These are phyloP conservation scores for Lodderomyces pseudojiufengensis DNA, from an alignment of 1,139 yeast species.

Conservation along the genomic window DNA sequence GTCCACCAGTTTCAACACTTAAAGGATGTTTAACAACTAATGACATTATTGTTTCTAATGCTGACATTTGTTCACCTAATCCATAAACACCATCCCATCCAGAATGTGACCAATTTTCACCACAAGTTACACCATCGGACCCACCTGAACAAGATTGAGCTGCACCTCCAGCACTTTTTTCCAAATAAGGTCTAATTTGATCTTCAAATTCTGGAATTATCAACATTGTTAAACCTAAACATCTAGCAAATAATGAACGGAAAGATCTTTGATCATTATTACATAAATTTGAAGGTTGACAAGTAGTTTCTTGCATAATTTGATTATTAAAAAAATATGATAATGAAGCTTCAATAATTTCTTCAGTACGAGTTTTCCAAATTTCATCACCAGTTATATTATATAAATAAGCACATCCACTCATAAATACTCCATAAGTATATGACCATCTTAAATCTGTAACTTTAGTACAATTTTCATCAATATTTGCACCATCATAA, in stretches of 20 bases:
- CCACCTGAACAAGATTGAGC: slow-evolving; percentile 75
- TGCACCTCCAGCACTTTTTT: slow-evolving; percentile 59
- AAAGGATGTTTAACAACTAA: slow-evolving; percentile 31
- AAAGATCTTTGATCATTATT: slow-evolving; percentile 76
- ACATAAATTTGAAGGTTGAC: slow-evolving; percentile 50
- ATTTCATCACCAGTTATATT: slow-evolving; percentile 53
- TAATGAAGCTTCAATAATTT: slow-evolving; percentile 48
- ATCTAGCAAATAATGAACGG: slow-evolving; percentile 68
- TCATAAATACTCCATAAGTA: slow-evolving; percentile 69
- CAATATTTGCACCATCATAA: slow-evolving; percentile 70
- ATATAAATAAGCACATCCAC: slow-evolving; percentile 72
- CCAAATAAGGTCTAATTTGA: slow-evolving; percentile 42
- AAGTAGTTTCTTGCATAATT: slow-evolving; percentile 65
- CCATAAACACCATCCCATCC: slow-evolving; percentile 69
- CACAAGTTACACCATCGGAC: slow-evolving; percentile 72
- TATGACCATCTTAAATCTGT: slow-evolving; percentile 67
- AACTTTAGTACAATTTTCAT: slow-evolving; percentile 52
- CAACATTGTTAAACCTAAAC: slow-evolving; percentile 56
- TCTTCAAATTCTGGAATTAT: slow-evolving; percentile 51
- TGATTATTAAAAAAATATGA: slow-evolving; percentile 42
- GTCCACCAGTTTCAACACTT: slow-evolving; percentile 44
- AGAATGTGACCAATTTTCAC: slow-evolving; percentile 55
- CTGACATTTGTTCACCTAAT: slow-evolving; percentile 75
- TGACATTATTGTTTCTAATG: slow-evolving; percentile 60
- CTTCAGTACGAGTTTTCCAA: slow-evolving; percentile 55